A percentile compares a stretch with the other conserved stretches of the same genome.
Conservation (phyloP, 345 rosid genomes). For the Boechera retrofracta region DNA sequence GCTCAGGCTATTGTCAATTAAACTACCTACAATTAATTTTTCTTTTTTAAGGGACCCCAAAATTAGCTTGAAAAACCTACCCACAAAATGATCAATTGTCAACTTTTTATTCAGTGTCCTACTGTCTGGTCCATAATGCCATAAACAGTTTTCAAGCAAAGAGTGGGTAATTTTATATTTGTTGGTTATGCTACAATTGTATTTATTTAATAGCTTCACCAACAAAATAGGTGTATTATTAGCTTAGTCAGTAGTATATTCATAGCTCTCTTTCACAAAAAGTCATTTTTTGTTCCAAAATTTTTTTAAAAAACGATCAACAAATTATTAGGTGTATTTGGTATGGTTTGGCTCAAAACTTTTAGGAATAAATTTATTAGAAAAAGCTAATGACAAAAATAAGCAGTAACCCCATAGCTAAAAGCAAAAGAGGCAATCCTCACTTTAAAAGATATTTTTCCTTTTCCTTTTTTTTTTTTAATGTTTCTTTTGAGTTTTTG, state of each 20-base stretch:
- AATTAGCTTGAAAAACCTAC: conserved; percentile 8
- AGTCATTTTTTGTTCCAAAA: not conserved
- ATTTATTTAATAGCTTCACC: conserved; percentile 32
- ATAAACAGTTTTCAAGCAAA: conserved; percentile 18
- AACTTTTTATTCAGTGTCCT: conserved; percentile 18
- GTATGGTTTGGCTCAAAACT: not conserved
- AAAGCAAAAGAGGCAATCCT: conserved; percentile 37
- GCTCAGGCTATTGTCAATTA: not conserved
- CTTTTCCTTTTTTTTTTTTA: not conserved
- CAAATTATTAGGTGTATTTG: too few relatives aligned
- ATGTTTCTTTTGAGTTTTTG: conserved; percentile 35
- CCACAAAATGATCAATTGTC: conserved; percentile 13
- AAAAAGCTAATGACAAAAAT: too few relatives aligned
- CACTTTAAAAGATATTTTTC: conserved; percentile 22
- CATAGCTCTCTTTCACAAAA: not conserved
- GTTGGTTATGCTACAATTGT: conserved; percentile 15
- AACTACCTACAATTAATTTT: not conserved
- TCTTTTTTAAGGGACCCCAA: not conserved
- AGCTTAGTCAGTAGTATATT: not conserved
- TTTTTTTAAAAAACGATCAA: too few relatives aligned
- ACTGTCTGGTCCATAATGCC: conserved; percentile 33
- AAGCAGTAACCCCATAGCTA: conserved; percentile 5
- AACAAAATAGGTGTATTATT: not conserved
- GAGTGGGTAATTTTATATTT: conserved; percentile 20
- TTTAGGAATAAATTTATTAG: too few relatives aligned